Conservation (phyloP, 139 green algal species). For the Chlorella sp. region DNA sequence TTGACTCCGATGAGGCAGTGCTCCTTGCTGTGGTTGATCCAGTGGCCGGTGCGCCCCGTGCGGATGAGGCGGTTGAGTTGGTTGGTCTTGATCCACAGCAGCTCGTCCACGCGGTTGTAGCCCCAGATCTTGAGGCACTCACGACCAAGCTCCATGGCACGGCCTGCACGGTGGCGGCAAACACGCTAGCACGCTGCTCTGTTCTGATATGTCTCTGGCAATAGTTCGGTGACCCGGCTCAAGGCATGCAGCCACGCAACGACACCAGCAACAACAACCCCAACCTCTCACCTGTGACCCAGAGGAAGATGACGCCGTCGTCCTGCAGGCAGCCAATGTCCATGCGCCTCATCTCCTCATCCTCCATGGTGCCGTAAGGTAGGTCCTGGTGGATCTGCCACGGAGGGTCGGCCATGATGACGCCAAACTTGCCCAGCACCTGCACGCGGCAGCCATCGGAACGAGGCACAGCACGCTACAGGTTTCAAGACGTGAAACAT, state of each 20-base stretch:
- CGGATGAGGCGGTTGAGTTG: conserved; percentile 74
- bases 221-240: too few relatives aligned
- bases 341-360: conserved; percentile 75
- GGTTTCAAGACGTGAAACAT: too few relatives aligned
- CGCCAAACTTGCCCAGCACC: conserved; percentile 76
- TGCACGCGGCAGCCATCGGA: too few relatives aligned
- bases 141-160: conserved; percentile 79
- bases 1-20: conserved; percentile 85
- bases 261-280: conserved; percentile 5
- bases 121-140: conserved; percentile 80
- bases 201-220: too few relatives aligned
- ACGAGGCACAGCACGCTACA: too few relatives aligned
- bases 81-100: conserved; percentile 90
- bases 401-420: conserved; percentile 85
- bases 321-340: conserved; percentile 66
- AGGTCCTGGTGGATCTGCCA: conserved; percentile 83
- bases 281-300: conserved; percentile 82
- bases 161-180: conserved; percentile 25
- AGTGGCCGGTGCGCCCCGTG: conserved; percentile 69
- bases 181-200: too few relatives aligned
- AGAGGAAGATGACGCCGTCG: conserved; percentile 83
- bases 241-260: not conserved
- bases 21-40: conserved; percentile 87
- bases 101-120: conserved; percentile 79
- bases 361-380: conserved; percentile 81